Evolutionary conservation across 179 eudicot genomes (phyloP), one percentile per base, ranked within the genome.

Genomic region (Pouteria campechiana): DNA sequence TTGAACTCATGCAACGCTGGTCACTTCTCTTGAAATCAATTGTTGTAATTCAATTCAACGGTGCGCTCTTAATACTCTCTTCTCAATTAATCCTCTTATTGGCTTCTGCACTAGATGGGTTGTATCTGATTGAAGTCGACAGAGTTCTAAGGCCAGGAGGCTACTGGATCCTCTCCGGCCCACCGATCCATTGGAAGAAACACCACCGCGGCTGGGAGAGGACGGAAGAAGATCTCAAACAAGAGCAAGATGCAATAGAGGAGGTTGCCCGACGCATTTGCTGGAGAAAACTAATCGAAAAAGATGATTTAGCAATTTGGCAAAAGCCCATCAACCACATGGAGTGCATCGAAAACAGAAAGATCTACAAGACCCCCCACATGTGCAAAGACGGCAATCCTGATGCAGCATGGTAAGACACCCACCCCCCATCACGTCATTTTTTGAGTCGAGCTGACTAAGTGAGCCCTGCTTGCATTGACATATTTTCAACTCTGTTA

Each of bases 91-190:
- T n/a, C n/a, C n/a, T n/a, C n/a, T n/a, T n/a, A n/a, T n/a, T n/a
- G n/a, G n/a, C n/a, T n/a, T n/a, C n/a, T n/a, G n/a, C n/a, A n/a
- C n/a, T n/a, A 89, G 95, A 76, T 13, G 95, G 95, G 7, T 63
- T 68, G 1, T 89, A 81, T 72, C 48, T 81, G 57, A 69, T 76
- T 27, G 93, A 86, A 57, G 78, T 79, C 18, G 87, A 85, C 41
- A 34, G 87, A 38, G 43, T 76, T n/a, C 64, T 86, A 18, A 71
- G 94, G 0, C 94, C 96, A 0, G 96, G 96, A 6, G 96, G 96
- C 5, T 80, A 83, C 35, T 87, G 96, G 96, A 57, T 87, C 45
- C 69, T 79, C 8, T 87, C 96, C 0, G 96, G 96, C 0, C 96
- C 94, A 14, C 96, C 96, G 14, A 70, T 83, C 32, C 83, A 87